Evolutionary conservation across 805 yeast genomes (phyloP), one percentile per base, ranked within the genome.

Genomic region (Saccharomycopsis javanensis): DNA sequence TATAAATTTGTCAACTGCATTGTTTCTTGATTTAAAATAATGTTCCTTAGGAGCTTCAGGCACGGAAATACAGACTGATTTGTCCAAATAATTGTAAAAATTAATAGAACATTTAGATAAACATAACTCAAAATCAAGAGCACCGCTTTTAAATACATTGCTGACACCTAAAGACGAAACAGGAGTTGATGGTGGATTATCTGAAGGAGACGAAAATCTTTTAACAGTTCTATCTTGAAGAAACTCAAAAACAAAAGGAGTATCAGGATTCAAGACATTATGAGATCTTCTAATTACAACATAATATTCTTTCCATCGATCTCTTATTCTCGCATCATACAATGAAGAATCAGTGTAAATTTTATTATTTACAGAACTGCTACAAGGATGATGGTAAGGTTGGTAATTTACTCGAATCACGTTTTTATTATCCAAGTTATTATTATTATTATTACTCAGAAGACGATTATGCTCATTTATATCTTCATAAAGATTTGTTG

Each of bases 231-330:
- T 30, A 10, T 28, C 25, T 8, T 60, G 57, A 16, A 81, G 85
- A 59, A 90, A 79, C 64, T 89, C 90, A 1, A 89, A 59, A 3
- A 74, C 67, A 0, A 88, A 65, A 0, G 95, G 91, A 8, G 71
- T 69, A 1, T 71, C 73, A 0, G 65, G 52, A 57, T 75, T 70
- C 15, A 80, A 82, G 0, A 87, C 81, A n/a, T 79, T 77, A 20
- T 42, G 48, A 10, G 48, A 42, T 4, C 25, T 42, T 59, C 92
- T 72, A 1, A 85, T 83, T 1, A 86, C 88, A 2, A 86, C 85
- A 28, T 81, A 71, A 65, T 82, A 88, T 66, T 91, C 97, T 60
- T 77, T 80, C 94, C 97, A 89, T 52, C 89, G 71, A 57, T 87
- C 91, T 8, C 75, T 60, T 0, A 86, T 76, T 55, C 85, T 70